A percentile compares a stretch with the other conserved stretches of the same genome.
phyloP scores from a whole-genome alignment of 2,329 filamentous ascomycete genomes.

The Calonectria pseudoreteaudii region DNA sequence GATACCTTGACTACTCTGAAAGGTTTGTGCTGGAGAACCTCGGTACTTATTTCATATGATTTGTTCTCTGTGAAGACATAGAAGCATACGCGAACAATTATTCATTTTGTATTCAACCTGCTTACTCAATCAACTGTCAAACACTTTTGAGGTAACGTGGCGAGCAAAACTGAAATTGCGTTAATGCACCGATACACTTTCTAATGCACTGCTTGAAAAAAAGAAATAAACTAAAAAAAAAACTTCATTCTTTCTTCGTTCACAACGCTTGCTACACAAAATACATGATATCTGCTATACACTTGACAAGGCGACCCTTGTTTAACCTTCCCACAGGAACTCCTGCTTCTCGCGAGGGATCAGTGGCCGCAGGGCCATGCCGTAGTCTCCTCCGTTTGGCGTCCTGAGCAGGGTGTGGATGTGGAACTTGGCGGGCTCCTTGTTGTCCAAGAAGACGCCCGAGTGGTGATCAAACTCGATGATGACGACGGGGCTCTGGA shows the following conservation, averaged over 20 bases:
- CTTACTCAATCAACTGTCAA: not conserved
- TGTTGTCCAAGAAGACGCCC: constrained; percentile 80
- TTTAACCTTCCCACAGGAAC: constrained; percentile 36
- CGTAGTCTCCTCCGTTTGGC: constrained; percentile 83
- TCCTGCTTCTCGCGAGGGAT: constrained; percentile 47
- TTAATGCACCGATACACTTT: not conserved
- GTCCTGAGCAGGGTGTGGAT: constrained; percentile 80
- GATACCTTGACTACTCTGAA: not conserved
- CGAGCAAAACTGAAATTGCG: not conserved
- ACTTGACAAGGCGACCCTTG: not conserved
- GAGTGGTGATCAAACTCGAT: constrained; percentile 86
- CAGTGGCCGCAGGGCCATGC: constrained; percentile 61
- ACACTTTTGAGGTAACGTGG: not conserved
- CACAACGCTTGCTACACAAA: constrained; percentile 21
- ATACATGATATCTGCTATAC: constrained; percentile 1
- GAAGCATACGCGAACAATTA: not conserved
- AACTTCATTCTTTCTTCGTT: not conserved
- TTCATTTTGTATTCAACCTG: not conserved
- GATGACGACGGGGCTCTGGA: constrained; percentile 81
- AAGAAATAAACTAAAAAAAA: not conserved
- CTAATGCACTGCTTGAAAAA: not conserved
- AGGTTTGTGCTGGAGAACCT: not conserved
- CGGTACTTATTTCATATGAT: not conserved
- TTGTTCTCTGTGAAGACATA: not conserved
- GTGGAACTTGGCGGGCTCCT: constrained; percentile 81